Percentiles rank a stretch among this genome's conserved stretches.
phyloP scores from a whole-genome alignment of 371 early-diverging fungal species.

The Gilbertella persicaria region DNA sequence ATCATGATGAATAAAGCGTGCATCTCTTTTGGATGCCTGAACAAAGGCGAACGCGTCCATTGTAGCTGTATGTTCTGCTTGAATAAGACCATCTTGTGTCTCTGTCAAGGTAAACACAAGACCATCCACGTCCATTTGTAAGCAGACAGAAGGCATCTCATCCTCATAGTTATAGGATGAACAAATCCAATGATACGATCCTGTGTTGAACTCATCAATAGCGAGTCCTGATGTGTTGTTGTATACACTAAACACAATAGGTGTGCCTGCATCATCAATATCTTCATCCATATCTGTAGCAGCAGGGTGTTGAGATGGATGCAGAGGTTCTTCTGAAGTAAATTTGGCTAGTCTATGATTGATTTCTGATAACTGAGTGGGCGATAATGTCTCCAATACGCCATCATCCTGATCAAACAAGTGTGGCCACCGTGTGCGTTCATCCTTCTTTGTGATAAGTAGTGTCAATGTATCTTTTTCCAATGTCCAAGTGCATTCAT shows the following conservation, averaged over 20 bases:
- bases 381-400: slow-evolving; percentile 74
- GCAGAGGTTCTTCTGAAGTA: slow-evolving; percentile 47
- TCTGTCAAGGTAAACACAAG: slow-evolving; percentile 54
- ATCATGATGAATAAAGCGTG: slow-evolving; percentile 16
- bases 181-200: slow-evolving; percentile 59
- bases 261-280: slow-evolving; percentile 64
- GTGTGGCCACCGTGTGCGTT: slow-evolving; percentile 75
- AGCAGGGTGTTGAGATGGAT: slow-evolving; percentile 49
- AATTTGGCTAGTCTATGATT: slow-evolving; percentile 66
- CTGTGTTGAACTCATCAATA: slow-evolving; percentile 39
- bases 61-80: slow-evolving; percentile 55
- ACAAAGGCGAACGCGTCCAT: slow-evolving; percentile 81
- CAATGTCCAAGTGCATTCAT: slow-evolving; percentile 75
- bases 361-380: slow-evolving; percentile 60
- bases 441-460: slow-evolving; percentile 63
- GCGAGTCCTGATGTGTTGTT: slow-evolving; percentile 31
- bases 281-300: slow-evolving; percentile 70
- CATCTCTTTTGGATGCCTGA: slow-evolving; percentile 33
- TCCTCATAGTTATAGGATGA: slow-evolving; percentile 33
- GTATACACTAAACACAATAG: slow-evolving; percentile 50
- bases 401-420: slow-evolving; percentile 73
- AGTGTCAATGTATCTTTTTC: slow-evolving; percentile 66
- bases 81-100: slow-evolving; percentile 3
- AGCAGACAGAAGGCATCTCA: slow-evolving; percentile 53
- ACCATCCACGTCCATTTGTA: slow-evolving; percentile 79